Evolutionary conservation across 768 basidiomycete species (phyloP).

Genomic region (Boletus bicolor): DNA sequence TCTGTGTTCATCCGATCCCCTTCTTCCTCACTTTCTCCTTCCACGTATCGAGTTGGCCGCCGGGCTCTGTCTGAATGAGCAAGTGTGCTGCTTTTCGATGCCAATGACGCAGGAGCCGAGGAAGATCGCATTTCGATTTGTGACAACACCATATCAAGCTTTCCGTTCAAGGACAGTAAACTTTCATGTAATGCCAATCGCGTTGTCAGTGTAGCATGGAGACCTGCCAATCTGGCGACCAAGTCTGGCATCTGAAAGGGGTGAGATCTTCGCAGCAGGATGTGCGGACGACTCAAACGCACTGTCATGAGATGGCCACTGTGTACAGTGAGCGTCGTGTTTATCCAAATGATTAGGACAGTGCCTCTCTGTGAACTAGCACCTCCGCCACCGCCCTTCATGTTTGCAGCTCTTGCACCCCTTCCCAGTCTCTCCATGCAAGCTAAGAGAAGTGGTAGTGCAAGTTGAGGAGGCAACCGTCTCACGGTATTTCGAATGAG

Average conservation of each 20-base stretch:
- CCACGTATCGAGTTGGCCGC: conserved; percentile 57
- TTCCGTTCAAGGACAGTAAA: conserved; percentile 80
- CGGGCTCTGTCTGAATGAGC: conserved; percentile 35
- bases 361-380: conserved; percentile 76
- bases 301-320: conserved; percentile 94
- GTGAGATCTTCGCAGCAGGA: conserved; percentile 8
- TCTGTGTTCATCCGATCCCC: conserved; percentile 58
- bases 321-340: conserved; percentile 79
- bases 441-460: conserved; percentile 79
- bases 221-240: conserved; percentile 77
- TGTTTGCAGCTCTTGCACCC: conserved; percentile 63
- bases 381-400: conserved; percentile 76
- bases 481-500: conserved; percentile 86
- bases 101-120: conserved; percentile 56
- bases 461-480: conserved; percentile 81
- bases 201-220: conserved; percentile 78
- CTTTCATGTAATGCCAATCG: conserved; percentile 82
- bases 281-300: conserved; percentile 32
- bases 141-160: conserved; percentile 89
- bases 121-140: conserved; percentile 89
- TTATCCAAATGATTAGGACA: conserved; percentile 72
- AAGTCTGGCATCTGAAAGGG: conserved; percentile 80
- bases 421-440: conserved; percentile 87
- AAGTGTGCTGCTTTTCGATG: conserved; percentile 39
- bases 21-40: conserved; percentile 77